Evolutionary conservation across 768 basidiomycete genomes (phyloP), one percentile per base, ranked within the genome.

Genomic region (Glaciozyma antarctica): DNA sequence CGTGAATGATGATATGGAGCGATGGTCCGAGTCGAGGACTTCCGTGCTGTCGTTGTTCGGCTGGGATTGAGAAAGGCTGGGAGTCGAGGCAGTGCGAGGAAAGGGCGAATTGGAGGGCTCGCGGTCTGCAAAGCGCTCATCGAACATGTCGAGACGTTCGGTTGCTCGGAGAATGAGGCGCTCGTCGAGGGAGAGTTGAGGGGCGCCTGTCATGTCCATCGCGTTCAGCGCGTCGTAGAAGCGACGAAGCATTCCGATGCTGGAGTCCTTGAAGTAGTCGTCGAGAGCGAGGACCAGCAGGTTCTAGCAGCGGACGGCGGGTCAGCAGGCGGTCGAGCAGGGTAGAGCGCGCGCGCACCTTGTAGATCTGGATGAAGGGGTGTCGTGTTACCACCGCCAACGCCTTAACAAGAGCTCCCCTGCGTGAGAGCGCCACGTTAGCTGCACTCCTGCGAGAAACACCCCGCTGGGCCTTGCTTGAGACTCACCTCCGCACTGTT

Each of bases 321-420:
- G 6, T 19, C 2, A 24, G 16, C 13, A 22, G n/a, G 4, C 4
- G 13, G 22, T 43, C 32, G 34, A 45, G 19, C 41, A 22, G 48
- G 22, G 26, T 9, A 34, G 44, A 10, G 8, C 22, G 9, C 17
- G 15, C 34, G 4, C 80, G 67, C 63, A 86, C 91, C 82, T 94
- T 92, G 82, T 91, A 95, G 71, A 95, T 88, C 73, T 95, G 90
- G 64, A 97, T 91, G 76, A 88, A 95, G 0, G 93, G 90, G 77
- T 92, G 87, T 43, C 86, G 84, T 1, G 90, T 93, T 75, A 88
- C 92, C 67, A 97, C 88, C 28, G 93, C 93, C 78, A 97, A 82
- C 2, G 93, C 92, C 77, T 95, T 89, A 64, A 95, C 91, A 66
- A 88, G 84, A 0, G 93, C 93, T 60, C 93, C 93, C 79, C 93